Base-by-base conservation (phyloP, 441 rosid species). In the Biscutella laevigata region DNA sequence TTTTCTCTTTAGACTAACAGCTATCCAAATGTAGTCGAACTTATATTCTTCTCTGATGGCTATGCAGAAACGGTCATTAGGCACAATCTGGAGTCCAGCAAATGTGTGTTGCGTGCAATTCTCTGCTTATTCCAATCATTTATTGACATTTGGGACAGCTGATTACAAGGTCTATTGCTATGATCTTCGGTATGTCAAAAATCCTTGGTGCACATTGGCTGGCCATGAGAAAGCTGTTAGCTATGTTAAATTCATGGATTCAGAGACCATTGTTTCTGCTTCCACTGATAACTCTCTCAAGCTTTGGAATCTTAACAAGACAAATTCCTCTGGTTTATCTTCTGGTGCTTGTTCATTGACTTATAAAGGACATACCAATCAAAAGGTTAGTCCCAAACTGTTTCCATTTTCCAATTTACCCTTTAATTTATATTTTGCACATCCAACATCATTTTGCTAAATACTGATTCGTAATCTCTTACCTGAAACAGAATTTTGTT, bases 231-330 rank as follows among this genome's bases (percentile, higher is more conserved):
- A 84, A 67, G 73, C 96, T 59, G 88, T 88, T 61, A 88, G 96
- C 82, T 77, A 82, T 69, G 84, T 82, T 44, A 82, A 84, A 55
- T 84, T 88, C 63, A 65, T 84, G 64, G 96, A 87, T 66, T 76
- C 91, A 21, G 82, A 75, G 29, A 82, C 88, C 54, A 49, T 84
- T 15, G 79, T 84, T 53, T 82, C 94, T 62, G 94, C 96, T 32
- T 88, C 96, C 60, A 88, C 96, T 7, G 94, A 88, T 79, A 84
- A 76, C 71, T 74, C 84, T 41, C 68, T 88, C 59, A 88, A 80
- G 84, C 76, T 79, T 27, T 88, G 94, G 94, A 81, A 82, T 75
- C 77, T 88, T 33, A 71, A 59, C 48, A 84, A 72, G 69, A 76
- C 76, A 16, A 74, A 69, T 34, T 40, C 79, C 10, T 57, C 59